Evolutionary conservation across 1,139 yeast species (phyloP).

Genomic region (Kodamaea anthophila): DNA sequence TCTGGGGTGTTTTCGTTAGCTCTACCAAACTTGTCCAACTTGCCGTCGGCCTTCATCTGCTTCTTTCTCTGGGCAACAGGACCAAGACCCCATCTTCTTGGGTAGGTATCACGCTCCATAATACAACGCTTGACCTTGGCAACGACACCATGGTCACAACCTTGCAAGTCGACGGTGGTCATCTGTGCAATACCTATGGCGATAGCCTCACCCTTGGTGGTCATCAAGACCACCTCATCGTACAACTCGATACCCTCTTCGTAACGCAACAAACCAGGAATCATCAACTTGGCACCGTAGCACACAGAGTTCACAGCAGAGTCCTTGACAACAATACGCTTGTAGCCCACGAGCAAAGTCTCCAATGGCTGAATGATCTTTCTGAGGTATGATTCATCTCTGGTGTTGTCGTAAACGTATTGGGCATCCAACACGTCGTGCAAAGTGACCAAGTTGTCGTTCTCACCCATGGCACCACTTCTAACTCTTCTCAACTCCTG

Average conservation of each 20-base stretch:
- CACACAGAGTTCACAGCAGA: constrained; percentile 98
- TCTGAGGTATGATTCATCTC: constrained; percentile 93
- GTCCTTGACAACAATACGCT: constrained; percentile 95
- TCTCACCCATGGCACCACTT: constrained; percentile 91
- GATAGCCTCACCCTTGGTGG: constrained; percentile 99
- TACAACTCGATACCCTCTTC: constrained; percentile 97
- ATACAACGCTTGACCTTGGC: constrained; percentile 98
- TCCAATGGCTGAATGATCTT: constrained; percentile 93
- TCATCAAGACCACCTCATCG: constrained; percentile 96
- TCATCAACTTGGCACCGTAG: constrained; percentile 98
- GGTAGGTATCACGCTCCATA: constrained; percentile 98
- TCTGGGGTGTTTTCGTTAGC: constrained; percentile 90
- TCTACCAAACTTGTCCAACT: constrained; percentile 93
- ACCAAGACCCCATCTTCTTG: constrained; percentile 99
- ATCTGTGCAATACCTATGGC: constrained; percentile 98
- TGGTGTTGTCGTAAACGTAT: constrained; percentile 93
- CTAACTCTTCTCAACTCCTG: constrained; percentile 99
- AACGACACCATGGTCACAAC: constrained; percentile 98
- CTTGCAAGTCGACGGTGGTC: constrained; percentile 94
- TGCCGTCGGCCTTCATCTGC: constrained; percentile 95
- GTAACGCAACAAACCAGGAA: constrained; percentile 95
- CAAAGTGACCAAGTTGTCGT: constrained; percentile 86
- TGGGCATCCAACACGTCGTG: constrained; percentile 98
- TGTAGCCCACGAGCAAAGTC: constrained; percentile 87
- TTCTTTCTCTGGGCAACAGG: constrained; percentile 98